Base-by-base conservation (phyloP, 2,329 filamentous ascomycete genomes). In the Ophiostoma triangulosporum region DNA sequence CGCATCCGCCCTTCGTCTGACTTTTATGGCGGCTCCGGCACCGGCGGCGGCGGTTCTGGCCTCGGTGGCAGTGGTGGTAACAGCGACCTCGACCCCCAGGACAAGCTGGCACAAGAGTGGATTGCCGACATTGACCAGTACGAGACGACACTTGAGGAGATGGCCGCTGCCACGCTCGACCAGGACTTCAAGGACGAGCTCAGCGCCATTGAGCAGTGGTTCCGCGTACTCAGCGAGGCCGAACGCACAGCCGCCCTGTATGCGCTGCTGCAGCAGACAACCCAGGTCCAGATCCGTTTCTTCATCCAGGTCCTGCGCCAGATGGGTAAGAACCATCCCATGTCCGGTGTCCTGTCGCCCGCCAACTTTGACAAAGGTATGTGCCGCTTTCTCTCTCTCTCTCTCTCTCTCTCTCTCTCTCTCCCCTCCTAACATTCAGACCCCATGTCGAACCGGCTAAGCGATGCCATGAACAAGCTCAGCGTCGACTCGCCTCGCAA, bases 151-250 rank as follows among this genome's bases (percentile, higher is more conserved):
- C 71, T 98, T 64, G 93, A 97, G 69, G 93, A 98, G 68, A 98
- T 98, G 93, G 93, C 93, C 43, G 90, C 91, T 31, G 93, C 93
- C 27, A 97, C 93, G n/a, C 75, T 97, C 53, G 93, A 98, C 66
- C 93, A 98, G 73, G 93, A 98, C 66, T 98, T 98, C 76, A 98
- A 98, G 73, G 93, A 97, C 69, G 93, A 98, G 70, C 79, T 98
- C 57, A 96, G 89, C 66, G 93, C 93, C 61, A 98, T 98, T 65
- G 93, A 98, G 72, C 93, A 98, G 74, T 98, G 93, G 93, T 98
- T 98, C 70, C 85, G 90, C 58, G 93, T 98, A 52, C 74, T 98
- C 59, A 97, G 91, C 65, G 93, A 97, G 71, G 90, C 93, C 27
- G 93, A 98, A 71, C 80, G 93, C 58, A 98, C 93, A 20, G 93